Evolutionary conservation across 2,329 filamentous ascomycete species (phyloP), one percentile per base, ranked within the genome.

Genomic region (Alternaria metachromatica): DNA sequence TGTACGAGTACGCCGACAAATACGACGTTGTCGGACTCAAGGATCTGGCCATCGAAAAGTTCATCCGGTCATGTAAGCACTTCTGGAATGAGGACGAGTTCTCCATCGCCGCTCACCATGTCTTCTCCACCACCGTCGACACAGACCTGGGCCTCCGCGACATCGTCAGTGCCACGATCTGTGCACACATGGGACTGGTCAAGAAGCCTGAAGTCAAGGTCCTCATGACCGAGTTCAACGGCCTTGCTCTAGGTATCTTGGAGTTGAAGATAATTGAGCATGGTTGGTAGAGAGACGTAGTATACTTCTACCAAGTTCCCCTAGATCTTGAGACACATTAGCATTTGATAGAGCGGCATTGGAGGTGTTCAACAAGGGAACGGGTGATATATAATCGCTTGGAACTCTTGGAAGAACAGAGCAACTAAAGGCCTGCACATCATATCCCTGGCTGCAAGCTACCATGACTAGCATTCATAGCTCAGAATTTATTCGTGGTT

Each of bases 141-240:
- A n/a, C 61, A 1, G 74, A 80, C 60, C 75, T 72, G 28, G 76
- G 72, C 4, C 62, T 80, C 53, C 66, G 78, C n/a, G 64, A 76
- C 23, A 67, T 74, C 4, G 70, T 78, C 5, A 62, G 67, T 10
- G 60, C 72, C 12, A 76, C 65, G 1, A 66, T 80, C 6, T 62
- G 67, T 3, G 62, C 65, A 48, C 72, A 77, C 44, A 60, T 69
- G 25, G 20, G n/a, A 1, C 37, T 68, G 0, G 20, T 70, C 7
- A 61, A 56, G 0, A 64, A 70, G 13, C 56, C 64, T 3, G 62
- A 58, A 10, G 46, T 68, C 0, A 45, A 64, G 21, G 53, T 28
- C 1, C 13, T 71, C 3, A 37, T 72, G n/a, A 50, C 8, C 0
- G 58, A 66, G 44, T 65, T 61, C 9, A 56, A 60, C 11, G 56